phyloP scores from a whole-genome alignment of 2,329 filamentous ascomycete species.

The Epichloe glyceriae region DNA sequence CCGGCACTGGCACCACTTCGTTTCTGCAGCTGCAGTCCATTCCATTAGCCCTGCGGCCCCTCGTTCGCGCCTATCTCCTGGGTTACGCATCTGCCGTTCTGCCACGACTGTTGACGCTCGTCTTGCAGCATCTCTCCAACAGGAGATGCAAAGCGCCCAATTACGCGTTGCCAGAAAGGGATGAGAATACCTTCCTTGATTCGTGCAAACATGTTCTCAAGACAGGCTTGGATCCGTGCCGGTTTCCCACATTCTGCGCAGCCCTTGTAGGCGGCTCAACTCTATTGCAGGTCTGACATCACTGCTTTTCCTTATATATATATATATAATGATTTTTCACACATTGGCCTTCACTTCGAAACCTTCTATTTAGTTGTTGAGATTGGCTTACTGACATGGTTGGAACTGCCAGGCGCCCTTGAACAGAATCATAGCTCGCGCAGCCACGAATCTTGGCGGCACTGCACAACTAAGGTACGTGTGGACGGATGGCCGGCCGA shows the following conservation, averaged over 20 bases:
- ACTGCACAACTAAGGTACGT: conserved; percentile 16
- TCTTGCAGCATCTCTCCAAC: conserved; percentile 36
- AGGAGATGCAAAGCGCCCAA: conserved; percentile 17
- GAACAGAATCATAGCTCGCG: conserved; percentile 16
- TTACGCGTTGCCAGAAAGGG: conserved; percentile 15
- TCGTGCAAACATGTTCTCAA: conserved; percentile 29
- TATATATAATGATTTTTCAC: background rate
- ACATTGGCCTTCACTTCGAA: background rate
- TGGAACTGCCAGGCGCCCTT: conserved; percentile 15
- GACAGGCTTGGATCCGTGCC: conserved; percentile 38
- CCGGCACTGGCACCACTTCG: background rate
- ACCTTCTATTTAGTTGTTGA: background rate
- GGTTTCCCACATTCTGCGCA: conserved; percentile 52
- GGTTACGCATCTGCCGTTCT: conserved; percentile 47
- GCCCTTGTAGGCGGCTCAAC: conserved; percentile 46
- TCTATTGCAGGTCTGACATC: conserved; percentile 36
- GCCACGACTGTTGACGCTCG: conserved; percentile 41
- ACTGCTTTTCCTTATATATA: background rate
- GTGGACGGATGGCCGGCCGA: background rate
- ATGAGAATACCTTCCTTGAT: conserved; percentile 19
- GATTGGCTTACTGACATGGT: conserved; percentile 7
- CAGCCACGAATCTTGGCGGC: conserved; percentile 12
- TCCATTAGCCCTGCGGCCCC: conserved; percentile 39
- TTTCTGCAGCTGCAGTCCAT: conserved; percentile 19
- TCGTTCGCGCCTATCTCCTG: conserved; percentile 45